Base-by-base conservation (phyloP, 2,329 filamentous ascomycete genomes). In the Periconia sp. region DNA sequence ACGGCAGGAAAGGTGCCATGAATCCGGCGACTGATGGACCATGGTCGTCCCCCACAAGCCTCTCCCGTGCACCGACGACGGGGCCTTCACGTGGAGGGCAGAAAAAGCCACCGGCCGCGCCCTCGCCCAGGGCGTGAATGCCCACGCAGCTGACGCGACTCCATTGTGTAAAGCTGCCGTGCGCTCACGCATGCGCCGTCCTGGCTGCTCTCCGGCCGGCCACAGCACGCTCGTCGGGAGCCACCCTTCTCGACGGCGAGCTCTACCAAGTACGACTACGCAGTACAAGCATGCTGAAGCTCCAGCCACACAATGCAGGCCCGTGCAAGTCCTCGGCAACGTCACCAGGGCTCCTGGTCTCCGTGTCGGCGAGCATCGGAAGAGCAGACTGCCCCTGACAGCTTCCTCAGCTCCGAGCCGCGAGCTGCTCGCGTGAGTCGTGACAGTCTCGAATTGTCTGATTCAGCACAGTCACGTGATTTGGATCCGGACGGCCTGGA, bases 361-460 rank as follows among this genome's bases (percentile, higher is more conserved):
- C 36, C 35, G 35, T 24, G 25, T 22, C 23, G 22, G 39, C 23
- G 39, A 22, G 22, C 15, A 23, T 4, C 33, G 34, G 34, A 43
- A 37, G 31, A 5, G 31, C n/a, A n/a, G n/a, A n/a, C n/a, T n/a
- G n/a, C n/a, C 26, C 29, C 29, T 13, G 24, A 13, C 12, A 17
- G 5, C 12, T 37, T 36, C 35, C 37, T 26, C 50, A 53, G 41
- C 46, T 29, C 58, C 58, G 60, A 62, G 54, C 40, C 54, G 46
- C 58, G 60, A 62, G 54, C 40, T 56, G 46, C 52, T 61, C 57
- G 48, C 56, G 47, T 58, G 54, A 51, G 52, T 42, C 33, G 48
- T 31, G 10, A 30, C 16, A 19, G 22, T 18, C 21, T 25, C 17
- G 1, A 29, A 3, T n/a, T n/a, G n/a, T n/a, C n/a, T n/a, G n/a